Conservation (phyloP, 108 stramenopile genomes). For the Discostella pseudostelligera region DNA sequence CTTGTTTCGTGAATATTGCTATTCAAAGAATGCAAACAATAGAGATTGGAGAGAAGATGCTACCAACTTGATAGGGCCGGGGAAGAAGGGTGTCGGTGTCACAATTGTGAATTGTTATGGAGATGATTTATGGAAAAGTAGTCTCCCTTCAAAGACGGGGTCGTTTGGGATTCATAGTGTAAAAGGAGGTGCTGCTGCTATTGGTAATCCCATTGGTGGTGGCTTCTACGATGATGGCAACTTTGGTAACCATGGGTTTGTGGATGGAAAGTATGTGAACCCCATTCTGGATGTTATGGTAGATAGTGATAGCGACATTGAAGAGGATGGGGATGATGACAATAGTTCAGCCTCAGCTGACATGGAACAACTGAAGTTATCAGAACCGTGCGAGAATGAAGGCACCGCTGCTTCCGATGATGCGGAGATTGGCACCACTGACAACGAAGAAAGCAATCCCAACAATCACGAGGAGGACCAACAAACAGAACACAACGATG, state of each 20-base stretch:
- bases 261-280: conserved; percentile 53
- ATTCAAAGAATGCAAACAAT: conserved; percentile 13
- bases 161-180: conserved; percentile 2
- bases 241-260: conserved; percentile 80
- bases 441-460: conserved; percentile 14
- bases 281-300: conserved; percentile 23
- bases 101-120: conserved; percentile 71
- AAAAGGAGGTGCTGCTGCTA: conserved; percentile 1
- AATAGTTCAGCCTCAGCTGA: background rate
- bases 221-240: conserved; percentile 63
- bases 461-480: conserved; percentile 10
- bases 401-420: conserved; percentile 9
- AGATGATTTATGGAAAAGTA: conserved; percentile 75
- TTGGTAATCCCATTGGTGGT: conserved; percentile 49
- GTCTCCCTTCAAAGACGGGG: conserved; percentile 20
- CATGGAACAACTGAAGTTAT: conserved; percentile 8
- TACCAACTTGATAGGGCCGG: conserved; percentile 43
- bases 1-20: conserved; percentile 44
- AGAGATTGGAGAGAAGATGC: conserved; percentile 14
- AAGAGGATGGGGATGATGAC: conserved; percentile 9
- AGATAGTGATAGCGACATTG: conserved; percentile 22
- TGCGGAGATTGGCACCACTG: background rate
- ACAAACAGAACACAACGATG: conserved; percentile 9
- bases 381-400: conserved; percentile 5
- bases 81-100: conserved; percentile 70